These are phyloP conservation scores for Saccharomycopsis sp. DNA, from an alignment of 805 yeast species.

Conservation along the genomic window DNA sequence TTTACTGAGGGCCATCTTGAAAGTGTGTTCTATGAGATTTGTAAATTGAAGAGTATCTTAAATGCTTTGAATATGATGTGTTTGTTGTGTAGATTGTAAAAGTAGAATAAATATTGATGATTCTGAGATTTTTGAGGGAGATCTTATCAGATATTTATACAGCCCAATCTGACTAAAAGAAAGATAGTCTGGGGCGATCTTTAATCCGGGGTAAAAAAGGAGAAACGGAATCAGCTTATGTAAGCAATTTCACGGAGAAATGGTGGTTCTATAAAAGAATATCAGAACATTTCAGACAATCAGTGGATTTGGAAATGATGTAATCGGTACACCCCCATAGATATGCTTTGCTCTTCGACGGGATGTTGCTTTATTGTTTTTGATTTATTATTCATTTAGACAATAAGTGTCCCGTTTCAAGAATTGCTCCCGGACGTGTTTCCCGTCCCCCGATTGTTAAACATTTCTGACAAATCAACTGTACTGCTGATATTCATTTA, in stretches of 20 bases:
- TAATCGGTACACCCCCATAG: neutral
- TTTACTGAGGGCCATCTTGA: conserved; percentile 11
- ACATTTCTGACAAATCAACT: neutral
- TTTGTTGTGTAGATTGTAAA: neutral
- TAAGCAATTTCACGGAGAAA: neutral
- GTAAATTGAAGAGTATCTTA: no score
- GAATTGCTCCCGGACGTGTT: neutral
- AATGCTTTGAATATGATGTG: no score
- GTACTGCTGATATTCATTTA: neutral
- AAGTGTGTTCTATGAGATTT: neutral
- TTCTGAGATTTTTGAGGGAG: neutral
- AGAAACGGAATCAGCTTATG: neutral
- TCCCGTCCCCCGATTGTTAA: neutral
- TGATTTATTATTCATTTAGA: neutral
- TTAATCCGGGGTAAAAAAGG: neutral
- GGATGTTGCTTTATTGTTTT: neutral
- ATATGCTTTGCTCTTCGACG: no score
- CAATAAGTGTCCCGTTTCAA: neutral
- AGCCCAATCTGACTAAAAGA: neutral
- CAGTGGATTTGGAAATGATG: neutral
- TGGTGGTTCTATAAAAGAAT: neutral
- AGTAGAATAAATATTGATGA: no score
- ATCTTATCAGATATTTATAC: neutral
- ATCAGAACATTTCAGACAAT: neutral
- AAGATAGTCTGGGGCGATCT: neutral